Percentiles rank a stretch among this genome's conserved stretches.
Evolutionary conservation across 805 yeast genomes (phyloP).

Genomic region (Isabelozyma heimii): DNA sequence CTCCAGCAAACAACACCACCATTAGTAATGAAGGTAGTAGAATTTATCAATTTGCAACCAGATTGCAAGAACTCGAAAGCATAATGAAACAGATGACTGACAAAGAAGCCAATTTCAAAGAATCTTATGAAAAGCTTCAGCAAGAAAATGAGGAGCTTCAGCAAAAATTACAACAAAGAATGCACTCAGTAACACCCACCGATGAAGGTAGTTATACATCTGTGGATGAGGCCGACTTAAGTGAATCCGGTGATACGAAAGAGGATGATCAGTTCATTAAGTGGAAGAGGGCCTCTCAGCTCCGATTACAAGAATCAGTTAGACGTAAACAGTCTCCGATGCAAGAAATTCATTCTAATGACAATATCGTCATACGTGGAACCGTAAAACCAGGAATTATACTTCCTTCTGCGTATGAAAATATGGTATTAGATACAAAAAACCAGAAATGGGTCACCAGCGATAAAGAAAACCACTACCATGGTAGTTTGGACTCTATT

Average conservation of each 20-base stretch:
- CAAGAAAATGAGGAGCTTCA: slow-evolving; percentile 11
- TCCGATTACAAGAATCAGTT: slow-evolving; percentile 16
- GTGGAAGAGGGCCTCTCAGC: slow-evolving; percentile 39
- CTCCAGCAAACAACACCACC: background rate
- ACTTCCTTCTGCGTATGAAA: slow-evolving; percentile 32
- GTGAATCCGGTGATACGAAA: slow-evolving; percentile 17
- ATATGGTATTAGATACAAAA: slow-evolving; percentile 31
- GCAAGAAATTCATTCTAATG: slow-evolving; percentile 2
- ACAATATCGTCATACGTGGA: slow-evolving; percentile 18
- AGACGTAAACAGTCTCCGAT: slow-evolving; percentile 5
- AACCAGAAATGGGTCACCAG: slow-evolving; percentile 27
- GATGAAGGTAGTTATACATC: slow-evolving; percentile 8
- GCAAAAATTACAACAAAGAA: slow-evolving; percentile 5
- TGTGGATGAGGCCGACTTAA: slow-evolving; percentile 19
- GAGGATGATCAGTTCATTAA: slow-evolving; percentile 20
- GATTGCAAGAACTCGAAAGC: slow-evolving; percentile 10
- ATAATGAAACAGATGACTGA: slow-evolving; percentile 10
- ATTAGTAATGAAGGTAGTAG: background rate
- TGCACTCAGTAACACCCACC: background rate
- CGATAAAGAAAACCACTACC: slow-evolving; percentile 12
- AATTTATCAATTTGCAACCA: background rate
- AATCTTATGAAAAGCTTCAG: slow-evolving; percentile 13
- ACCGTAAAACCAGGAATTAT: slow-evolving; percentile 32
- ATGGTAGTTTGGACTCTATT: slow-evolving; percentile 35
- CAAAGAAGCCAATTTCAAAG: slow-evolving; percentile 1